Base-by-base conservation (phyloP, 2,329 filamentous ascomycete species). In the Fusarium longipes region DNA sequence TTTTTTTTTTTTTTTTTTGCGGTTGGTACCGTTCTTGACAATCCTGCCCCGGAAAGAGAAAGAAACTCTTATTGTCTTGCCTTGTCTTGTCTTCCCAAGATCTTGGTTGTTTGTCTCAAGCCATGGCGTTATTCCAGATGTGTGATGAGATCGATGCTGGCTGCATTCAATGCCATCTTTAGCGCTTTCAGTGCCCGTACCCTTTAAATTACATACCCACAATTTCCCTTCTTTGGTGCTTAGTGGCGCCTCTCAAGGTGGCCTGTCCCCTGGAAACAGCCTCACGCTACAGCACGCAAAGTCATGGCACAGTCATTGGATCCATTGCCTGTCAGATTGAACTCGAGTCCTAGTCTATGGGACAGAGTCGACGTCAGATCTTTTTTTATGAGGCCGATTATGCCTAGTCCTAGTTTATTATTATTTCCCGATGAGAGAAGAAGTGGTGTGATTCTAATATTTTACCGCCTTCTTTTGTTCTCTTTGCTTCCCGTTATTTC, bases 161-260 rank as follows among this genome's bases (percentile, higher is more conserved):
- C 55, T 39, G 65, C 65, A 48, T 54, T 25, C 61, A 35, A 63
- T 36, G 20, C 55, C 43, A 27, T 49, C 45, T 49, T n/a, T 49
- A 63, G 60, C 55, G 58, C 52, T 70, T 49, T 24, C 42, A 44
- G 42, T 20, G 14, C 22, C 44, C 14, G 45, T 25, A 49, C 45
- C 32, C 32, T 63, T 73, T 72, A 71, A 68, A 73, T 73, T 73
- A 54, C 54, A 44, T 64, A 55, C 63, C 71, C 71, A 73, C 71
- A 68, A 65, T 73, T 73, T 62, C 71, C 71, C 67, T 73, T 56
- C 42, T 32, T 49, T 36, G 32, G 45, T 38, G 45, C 45, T 49
- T 36, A 38, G 68, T 73, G 70, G 70, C 70, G 68, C 57, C 17
- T 43, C 57, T 52, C 56, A 51, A 60, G 52, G 58, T 67, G 32